Conservation (phyloP, 805 yeast species). For the Candida boidinii region DNA sequence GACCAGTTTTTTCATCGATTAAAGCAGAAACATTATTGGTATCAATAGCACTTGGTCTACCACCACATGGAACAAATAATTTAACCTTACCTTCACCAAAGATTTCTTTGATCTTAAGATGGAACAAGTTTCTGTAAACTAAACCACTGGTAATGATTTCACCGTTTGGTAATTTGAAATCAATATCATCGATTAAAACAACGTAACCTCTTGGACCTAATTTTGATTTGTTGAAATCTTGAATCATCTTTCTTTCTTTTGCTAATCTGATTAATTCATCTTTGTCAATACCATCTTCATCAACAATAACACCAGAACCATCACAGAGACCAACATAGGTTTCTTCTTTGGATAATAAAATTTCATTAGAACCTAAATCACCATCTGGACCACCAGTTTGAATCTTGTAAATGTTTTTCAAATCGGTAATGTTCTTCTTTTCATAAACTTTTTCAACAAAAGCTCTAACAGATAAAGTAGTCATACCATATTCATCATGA, state of each 20-base stretch:
- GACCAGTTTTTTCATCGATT: constrained; percentile 69
- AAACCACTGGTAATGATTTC: constrained; percentile 69
- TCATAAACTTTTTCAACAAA: constrained; percentile 84
- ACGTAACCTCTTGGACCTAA: constrained; percentile 71
- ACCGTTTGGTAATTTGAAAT: constrained; percentile 73
- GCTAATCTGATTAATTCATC: constrained; percentile 75
- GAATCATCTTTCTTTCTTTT: constrained; percentile 63
- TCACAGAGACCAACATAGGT: constrained; percentile 83
- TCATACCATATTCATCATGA: constrained; percentile 97
- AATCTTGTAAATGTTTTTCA: constrained; percentile 57
- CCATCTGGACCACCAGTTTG: constrained; percentile 99
- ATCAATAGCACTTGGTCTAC: constrained; percentile 94
- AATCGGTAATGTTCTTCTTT: constrained; percentile 47
- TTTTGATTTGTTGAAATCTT: constrained; percentile 55
- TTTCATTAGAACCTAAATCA: constrained; percentile 94
- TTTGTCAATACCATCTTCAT: constrained; percentile 83
- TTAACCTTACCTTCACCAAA: constrained; percentile 54
- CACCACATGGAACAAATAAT: constrained; percentile 97
- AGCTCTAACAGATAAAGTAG: constrained; percentile 88
- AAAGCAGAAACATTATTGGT: constrained; percentile 68
- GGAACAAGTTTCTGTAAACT: constrained; percentile 85
- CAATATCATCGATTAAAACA: constrained; percentile 78
- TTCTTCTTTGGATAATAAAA: constrained; percentile 76
- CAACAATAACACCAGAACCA: constrained; percentile 93
- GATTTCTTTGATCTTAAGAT: constrained; percentile 58